A percentile compares a stretch with the other conserved stretches of the same genome.
These are phyloP conservation scores for Apiotrichum sp. DNA, from an alignment of 1,284 basidiomycete genomes.

Conservation along the genomic window DNA sequence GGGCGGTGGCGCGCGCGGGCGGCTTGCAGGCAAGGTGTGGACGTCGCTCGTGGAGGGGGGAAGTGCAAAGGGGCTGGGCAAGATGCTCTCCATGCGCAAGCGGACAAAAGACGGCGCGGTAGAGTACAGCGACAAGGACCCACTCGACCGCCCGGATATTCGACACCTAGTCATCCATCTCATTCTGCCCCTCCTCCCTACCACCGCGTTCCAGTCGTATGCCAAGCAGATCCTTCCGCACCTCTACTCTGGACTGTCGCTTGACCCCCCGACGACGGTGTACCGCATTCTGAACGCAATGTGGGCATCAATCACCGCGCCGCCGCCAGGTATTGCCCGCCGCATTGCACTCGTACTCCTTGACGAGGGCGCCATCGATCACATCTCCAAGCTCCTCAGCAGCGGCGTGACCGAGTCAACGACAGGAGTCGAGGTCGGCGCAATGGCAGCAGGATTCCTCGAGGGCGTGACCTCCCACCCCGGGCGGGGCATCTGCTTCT, in stretches of 20 bases:
- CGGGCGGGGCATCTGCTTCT: conserved; percentile 79
- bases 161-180: conserved; percentile 41
- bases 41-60: conserved; percentile 36
- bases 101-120: conserved; percentile 38
- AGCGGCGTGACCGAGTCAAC: conserved; percentile 60
- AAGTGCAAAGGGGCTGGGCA: conserved; percentile 37
- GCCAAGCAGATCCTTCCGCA: conserved; percentile 35
- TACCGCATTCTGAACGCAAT: conserved; percentile 40
- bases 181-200: conserved; percentile 39
- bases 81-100: conserved; percentile 43
- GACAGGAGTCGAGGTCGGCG: conserved; percentile 55
- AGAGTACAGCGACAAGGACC: conserved; percentile 35
- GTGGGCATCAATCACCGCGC: conserved; percentile 38
- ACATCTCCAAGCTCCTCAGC: conserved; percentile 72
- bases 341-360: conserved; percentile 38
- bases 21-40: conserved; percentile 37
- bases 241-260: conserved; percentile 34
- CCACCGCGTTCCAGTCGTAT: conserved; percentile 33
- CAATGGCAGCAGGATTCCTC: conserved; percentile 80
- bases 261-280: conserved; percentile 45
- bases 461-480: conserved; percentile 78
- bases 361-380: conserved; percentile 55
- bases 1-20: conserved; percentile 20
- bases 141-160: conserved; percentile 43
- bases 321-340: conserved; percentile 32